Base-by-base conservation (phyloP, 2,329 filamentous ascomycete species). In the Claviceps arundinis region DNA sequence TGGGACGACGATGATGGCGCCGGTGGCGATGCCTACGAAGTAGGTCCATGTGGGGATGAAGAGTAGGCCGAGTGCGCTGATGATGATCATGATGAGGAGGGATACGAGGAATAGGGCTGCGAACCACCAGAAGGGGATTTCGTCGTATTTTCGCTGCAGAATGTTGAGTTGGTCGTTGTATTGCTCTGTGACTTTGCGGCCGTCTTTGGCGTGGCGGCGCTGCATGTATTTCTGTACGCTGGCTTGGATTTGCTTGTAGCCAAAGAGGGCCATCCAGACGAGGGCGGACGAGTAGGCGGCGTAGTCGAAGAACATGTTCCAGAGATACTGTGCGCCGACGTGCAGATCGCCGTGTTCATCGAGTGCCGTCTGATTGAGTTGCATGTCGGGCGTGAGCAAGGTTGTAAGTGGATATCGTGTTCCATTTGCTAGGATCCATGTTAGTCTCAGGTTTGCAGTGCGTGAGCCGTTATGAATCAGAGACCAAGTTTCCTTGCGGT, bases 1-100 rank as follows among this genome's bases (percentile, higher is more conserved):
- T 0, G 79, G 79, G 1, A 81, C 61, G 24, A 82, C 77, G 14
- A 80, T 69, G 11, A 78, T 54, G 0, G 74, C 77, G 0, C 78
- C 78, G 0, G 73, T 80, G 1, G 66, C 66, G 13, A 82, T 65
- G 2, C 73, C 80, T 2, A 82, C 72, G 51, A 83, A 74, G 50
- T 78, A 76, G 0, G 79, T 81, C 75, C 75, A 82, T 38, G 76
- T 68, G 0, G 78, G 78, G 47, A 82, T 78, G 57, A 75, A 82
- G 13, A 82, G 67, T 14, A 75, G 65, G 1, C 74, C 74, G 3
- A 68, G 70, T 0, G 70, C 74, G 0, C 78, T 64, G 41, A 78
- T 75, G 0, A 69, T 74, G 0, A 79, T 65, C 44, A 78, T 74
- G 0, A 70, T 70, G 49, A 81, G 64, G 22, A 59, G 72, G 0